Percentiles rank a stretch among this genome's conserved stretches.
These are phyloP conservation scores for Alternaria sp. DNA, from an alignment of 2,329 filamentous ascomycete genomes.

Conservation along the genomic window DNA sequence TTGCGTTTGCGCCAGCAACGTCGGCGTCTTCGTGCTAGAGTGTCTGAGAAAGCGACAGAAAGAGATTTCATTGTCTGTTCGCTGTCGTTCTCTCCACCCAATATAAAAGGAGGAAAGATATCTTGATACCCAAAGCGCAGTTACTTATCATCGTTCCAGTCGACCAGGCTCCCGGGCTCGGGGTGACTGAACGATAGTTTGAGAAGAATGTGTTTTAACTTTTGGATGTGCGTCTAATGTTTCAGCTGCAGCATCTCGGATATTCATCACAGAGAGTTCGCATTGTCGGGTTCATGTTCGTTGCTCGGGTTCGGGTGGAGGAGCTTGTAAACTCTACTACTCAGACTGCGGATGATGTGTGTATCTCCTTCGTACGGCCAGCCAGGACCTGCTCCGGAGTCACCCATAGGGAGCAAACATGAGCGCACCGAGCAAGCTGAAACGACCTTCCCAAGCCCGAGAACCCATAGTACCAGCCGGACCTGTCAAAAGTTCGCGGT, in stretches of 20 bases:
- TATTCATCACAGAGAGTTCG: not conserved
- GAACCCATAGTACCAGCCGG: not conserved
- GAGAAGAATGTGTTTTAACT: not conserved
- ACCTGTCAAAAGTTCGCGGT: not conserved
- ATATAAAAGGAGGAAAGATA: not conserved
- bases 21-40: not conserved
- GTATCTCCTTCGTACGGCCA: not conserved
- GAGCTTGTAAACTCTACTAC: not conserved
- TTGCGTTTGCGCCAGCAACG: not conserved
- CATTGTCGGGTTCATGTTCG: not conserved
- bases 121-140: not conserved
- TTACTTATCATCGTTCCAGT: not conserved
- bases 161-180: not conserved
- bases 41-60: not conserved
- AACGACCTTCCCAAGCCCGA: not conserved
- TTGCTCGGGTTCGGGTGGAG: not conserved
- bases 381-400: not conserved
- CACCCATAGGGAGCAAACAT: not conserved
- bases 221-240: not conserved
- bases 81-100: not conserved
- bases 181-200: not conserved
- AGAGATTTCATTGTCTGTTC: not conserved
- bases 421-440: not conserved
- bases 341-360: not conserved
- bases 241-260: not conserved